Evolutionary conservation across 768 basidiomycete species (phyloP).

Genomic region (Myochromella boudieri): DNA sequence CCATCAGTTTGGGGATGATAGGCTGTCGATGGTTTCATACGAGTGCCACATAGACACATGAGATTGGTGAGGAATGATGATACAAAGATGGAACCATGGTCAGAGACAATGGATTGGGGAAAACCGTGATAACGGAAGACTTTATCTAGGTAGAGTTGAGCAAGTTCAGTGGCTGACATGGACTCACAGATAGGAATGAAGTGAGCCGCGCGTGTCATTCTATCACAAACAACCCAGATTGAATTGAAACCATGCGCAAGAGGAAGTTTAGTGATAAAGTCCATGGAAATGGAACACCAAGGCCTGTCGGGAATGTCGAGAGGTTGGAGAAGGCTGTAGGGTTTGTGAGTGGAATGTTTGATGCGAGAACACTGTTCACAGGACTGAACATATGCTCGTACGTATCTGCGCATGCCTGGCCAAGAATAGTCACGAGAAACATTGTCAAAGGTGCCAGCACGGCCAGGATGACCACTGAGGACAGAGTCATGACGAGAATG

Average conservation of each 20-base stretch:
- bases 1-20: conserved; percentile 34
- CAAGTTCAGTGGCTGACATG: conserved; percentile 29
- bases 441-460: conserved; percentile 27
- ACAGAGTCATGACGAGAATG: conserved; percentile 32
- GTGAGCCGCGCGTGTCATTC: conserved; percentile 38
- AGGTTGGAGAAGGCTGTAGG: conserved; percentile 34
- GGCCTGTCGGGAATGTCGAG: conserved; percentile 32
- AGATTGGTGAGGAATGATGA: conserved; percentile 27
- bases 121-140: conserved; percentile 36
- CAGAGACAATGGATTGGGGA: too few species aligned
- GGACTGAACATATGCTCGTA: conserved; percentile 24
- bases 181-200: conserved; percentile 38
- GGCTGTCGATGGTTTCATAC: conserved; percentile 28
- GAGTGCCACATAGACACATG: conserved; percentile 14
- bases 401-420: conserved; percentile 28
- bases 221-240: conserved; percentile 37
- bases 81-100: conserved; percentile 28
- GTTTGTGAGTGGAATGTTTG: conserved; percentile 33
- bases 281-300: conserved; percentile 40
- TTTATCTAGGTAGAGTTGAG: conserved; percentile 32
- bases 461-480: conserved; percentile 22
- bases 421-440: conserved; percentile 39
- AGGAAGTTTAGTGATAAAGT: conserved; percentile 43
- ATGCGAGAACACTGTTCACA: conserved; percentile 33
- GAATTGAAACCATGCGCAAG: conserved; percentile 34